phyloP scores from a whole-genome alignment of 2,329 filamentous ascomycete species.

The Incumbomyces lentus region DNA sequence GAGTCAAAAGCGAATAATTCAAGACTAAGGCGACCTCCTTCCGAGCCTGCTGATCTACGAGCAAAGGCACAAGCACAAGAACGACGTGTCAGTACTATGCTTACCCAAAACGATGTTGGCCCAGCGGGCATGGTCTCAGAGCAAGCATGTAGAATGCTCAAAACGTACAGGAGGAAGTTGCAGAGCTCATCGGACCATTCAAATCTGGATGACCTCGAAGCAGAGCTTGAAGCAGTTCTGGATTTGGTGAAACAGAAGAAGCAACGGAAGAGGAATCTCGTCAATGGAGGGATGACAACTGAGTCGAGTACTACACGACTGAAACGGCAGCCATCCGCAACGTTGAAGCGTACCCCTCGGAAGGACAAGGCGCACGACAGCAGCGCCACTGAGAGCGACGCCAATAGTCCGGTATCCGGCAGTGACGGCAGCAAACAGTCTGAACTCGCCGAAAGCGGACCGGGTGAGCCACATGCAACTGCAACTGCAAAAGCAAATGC shows the following conservation, averaged over 20 bases:
- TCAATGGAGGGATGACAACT: not conserved
- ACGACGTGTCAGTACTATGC: conserved; percentile 16
- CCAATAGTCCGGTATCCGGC: not conserved
- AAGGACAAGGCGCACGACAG: not conserved
- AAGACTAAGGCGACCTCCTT: conserved; percentile 28
- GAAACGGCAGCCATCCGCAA: not conserved
- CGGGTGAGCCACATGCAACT: not conserved
- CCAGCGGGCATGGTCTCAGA: conserved; percentile 45
- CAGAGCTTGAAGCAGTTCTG: conserved; percentile 43
- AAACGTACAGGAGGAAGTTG: conserved; percentile 48
- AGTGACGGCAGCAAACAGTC: no score
- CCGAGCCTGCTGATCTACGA: conserved; percentile 39
- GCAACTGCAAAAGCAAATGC: not conserved
- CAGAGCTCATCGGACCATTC: conserved; percentile 34
- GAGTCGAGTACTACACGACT: not conserved
- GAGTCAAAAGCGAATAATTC: conserved; percentile 27
- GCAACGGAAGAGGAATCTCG: not conserved
- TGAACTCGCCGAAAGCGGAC: no score
- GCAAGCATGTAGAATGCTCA: conserved; percentile 46
- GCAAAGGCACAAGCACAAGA: conserved; percentile 33
- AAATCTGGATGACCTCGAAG: conserved; percentile 45
- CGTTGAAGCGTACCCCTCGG: not conserved
- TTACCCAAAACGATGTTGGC: conserved; percentile 32
- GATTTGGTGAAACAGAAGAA: conserved; percentile 33
- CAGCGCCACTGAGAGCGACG: not conserved